Percentiles rank a stretch among this genome's conserved stretches.
Conservation (phyloP, 768 basidiomycete species). For the Multifurca ochricompacta region DNA sequence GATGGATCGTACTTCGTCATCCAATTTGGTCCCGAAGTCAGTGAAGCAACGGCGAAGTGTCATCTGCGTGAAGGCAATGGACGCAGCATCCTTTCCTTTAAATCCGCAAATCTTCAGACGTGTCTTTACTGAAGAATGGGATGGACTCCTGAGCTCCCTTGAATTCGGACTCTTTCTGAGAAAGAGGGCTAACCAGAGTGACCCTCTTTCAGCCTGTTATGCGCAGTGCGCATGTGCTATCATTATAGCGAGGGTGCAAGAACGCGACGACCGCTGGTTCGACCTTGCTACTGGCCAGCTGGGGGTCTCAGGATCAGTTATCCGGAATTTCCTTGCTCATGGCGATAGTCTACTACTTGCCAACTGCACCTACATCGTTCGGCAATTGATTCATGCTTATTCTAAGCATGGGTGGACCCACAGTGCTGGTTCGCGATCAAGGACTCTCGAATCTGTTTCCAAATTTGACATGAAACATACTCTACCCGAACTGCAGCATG, state of each 20-base stretch:
- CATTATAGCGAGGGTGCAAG: neutral
- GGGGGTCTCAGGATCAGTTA: neutral
- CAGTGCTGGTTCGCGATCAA: neutral
- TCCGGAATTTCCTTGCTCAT: neutral
- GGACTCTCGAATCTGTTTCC: neutral
- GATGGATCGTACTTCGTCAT: no score
- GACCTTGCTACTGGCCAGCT: neutral
- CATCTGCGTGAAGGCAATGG: neutral
- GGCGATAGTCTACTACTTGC: neutral
- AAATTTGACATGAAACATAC: neutral
- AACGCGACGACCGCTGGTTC: constrained; percentile 1
- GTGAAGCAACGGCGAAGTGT: neutral
- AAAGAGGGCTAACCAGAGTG: neutral
- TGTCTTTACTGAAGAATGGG: neutral
- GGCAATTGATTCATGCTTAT: neutral
- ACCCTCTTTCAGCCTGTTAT: neutral
- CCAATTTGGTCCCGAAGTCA: no score
- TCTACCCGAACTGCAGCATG: neutral
- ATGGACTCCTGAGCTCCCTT: neutral
- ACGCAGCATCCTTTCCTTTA: neutral
- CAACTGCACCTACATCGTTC: neutral
- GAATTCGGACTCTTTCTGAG: neutral
- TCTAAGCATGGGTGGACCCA: neutral
- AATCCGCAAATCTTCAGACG: neutral
- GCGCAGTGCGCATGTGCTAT: neutral